These are phyloP conservation scores for Holtermannia corniformis DNA, from an alignment of 768 basidiomycete species.

Conservation along the genomic window DNA sequence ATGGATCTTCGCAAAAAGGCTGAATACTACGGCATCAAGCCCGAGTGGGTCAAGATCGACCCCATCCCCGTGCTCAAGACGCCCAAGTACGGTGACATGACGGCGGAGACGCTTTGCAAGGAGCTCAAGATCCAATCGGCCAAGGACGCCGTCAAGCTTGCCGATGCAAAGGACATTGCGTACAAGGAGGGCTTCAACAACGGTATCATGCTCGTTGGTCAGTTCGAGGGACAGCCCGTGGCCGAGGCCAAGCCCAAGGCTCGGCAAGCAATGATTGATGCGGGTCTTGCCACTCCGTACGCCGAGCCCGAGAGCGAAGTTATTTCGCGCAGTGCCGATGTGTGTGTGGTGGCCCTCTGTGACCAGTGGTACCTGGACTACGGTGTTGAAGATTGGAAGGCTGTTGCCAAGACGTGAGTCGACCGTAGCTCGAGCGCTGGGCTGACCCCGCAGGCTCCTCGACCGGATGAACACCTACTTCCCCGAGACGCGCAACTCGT, in stretches of 20 bases:
- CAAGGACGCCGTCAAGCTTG: slow-evolving; percentile 84
- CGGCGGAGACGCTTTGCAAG: slow-evolving; percentile 71
- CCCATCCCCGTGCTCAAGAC: slow-evolving; percentile 82
- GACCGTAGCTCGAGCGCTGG: background rate
- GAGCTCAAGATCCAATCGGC: slow-evolving; percentile 90
- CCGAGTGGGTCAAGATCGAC: slow-evolving; percentile 73
- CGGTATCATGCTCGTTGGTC: slow-evolving; percentile 82
- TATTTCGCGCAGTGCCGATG: slow-evolving; percentile 82
- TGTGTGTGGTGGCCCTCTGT: slow-evolving; percentile 95
- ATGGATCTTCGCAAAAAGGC: slow-evolving; percentile 91
- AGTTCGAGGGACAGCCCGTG: slow-evolving; percentile 78
- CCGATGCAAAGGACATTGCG: slow-evolving; percentile 92
- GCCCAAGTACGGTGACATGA: slow-evolving; percentile 84
- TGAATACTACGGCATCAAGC: slow-evolving; percentile 89
- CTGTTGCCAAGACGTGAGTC: slow-evolving; percentile 67
- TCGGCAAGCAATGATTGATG: slow-evolving; percentile 67
- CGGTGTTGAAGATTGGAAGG: slow-evolving; percentile 82
- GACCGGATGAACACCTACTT: slow-evolving; percentile 82
- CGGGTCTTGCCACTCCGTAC: slow-evolving; percentile 73
- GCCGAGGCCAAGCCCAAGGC: slow-evolving; percentile 89
- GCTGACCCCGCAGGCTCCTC: slow-evolving; percentile 51
- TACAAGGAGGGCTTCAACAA: slow-evolving; percentile 98
- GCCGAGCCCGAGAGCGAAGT: slow-evolving; percentile 91
- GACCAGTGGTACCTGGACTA: slow-evolving; percentile 99
- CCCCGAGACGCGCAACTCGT: slow-evolving; percentile 81